Evolutionary conservation across 371 early-diverging fungal genomes (phyloP).

Genomic region (Chytridiales sp.): DNA sequence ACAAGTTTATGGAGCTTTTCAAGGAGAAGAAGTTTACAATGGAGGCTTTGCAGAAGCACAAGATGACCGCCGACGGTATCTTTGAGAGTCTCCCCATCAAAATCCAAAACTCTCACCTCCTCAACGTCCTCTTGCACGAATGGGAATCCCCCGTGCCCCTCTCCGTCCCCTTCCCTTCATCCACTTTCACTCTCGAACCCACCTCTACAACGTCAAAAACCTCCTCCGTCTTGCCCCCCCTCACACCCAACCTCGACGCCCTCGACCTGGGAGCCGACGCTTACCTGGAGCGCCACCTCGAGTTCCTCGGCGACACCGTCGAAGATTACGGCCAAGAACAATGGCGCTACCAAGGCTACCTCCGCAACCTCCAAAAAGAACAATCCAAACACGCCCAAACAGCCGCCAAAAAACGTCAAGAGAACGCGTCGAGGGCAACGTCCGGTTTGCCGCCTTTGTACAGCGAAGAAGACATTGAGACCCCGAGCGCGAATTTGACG

Average conservation of each 20-base stretch:
- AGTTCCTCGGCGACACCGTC: slow-evolving; percentile 80
- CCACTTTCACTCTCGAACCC: slow-evolving; percentile 44
- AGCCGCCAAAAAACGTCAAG: slow-evolving; percentile 61
- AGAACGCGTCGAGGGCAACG: slow-evolving; percentile 75
- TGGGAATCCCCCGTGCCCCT: slow-evolving; percentile 51
- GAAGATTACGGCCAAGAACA: slow-evolving; percentile 90
- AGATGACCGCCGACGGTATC: slow-evolving; percentile 79
- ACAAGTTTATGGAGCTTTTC: slow-evolving; percentile 82
- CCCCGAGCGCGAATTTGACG: slow-evolving; percentile 55
- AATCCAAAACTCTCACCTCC: slow-evolving; percentile 80
- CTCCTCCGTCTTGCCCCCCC: slow-evolving; percentile 41
- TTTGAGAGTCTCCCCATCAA: slow-evolving; percentile 88
- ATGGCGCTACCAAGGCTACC: slow-evolving; percentile 91
- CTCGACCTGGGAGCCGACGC: slow-evolving; percentile 79
- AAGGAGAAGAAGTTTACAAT: slow-evolving; percentile 84
- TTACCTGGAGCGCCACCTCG: slow-evolving; percentile 85
- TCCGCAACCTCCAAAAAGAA: slow-evolving; percentile 85
- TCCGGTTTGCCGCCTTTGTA: slow-evolving; percentile 71
- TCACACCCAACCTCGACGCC: slow-evolving; percentile 79
- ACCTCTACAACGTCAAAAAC: slow-evolving; percentile 8
- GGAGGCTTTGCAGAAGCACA: slow-evolving; percentile 70
- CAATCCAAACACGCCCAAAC: slow-evolving; percentile 66
- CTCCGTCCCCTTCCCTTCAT: slow-evolving; percentile 48
- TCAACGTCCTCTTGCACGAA: slow-evolving; percentile 78
- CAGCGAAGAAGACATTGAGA: slow-evolving; percentile 72